Evolutionary conservation across 257 asterid genomes (phyloP).

Genomic region (Pogostemon cablin): DNA sequence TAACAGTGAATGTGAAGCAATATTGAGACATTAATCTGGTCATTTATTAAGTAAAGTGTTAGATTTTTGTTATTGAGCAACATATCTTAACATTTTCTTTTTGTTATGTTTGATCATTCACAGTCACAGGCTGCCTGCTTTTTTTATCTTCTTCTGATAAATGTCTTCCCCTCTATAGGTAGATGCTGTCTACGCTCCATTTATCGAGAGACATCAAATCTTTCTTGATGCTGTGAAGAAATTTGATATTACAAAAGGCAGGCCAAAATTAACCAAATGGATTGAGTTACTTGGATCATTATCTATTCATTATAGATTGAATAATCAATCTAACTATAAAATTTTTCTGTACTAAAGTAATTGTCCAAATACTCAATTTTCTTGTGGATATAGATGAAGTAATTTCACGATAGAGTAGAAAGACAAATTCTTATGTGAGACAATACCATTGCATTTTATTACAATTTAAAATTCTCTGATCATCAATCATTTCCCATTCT

Average conservation of each 20-base stretch:
- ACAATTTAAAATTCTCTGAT: no score
- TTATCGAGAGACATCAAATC: constrained; percentile 57
- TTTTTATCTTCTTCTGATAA: not conserved
- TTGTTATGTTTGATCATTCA: not conserved
- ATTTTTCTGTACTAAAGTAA: not conserved
- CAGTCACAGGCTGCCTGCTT: not conserved
- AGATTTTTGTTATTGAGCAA: not conserved
- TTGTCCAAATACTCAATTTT: no score
- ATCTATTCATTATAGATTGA: not conserved
- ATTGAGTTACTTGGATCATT: constrained; percentile 44
- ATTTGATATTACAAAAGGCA: constrained; percentile 51
- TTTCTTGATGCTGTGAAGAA: constrained; percentile 42
- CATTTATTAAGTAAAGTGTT: not conserved
- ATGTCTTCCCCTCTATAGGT: constrained; percentile 39
- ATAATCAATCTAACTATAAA: not conserved
- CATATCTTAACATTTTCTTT: not conserved
- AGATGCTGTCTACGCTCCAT: constrained; percentile 58
- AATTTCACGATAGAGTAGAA: no score
- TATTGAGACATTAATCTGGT: not conserved
- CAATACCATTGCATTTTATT: no score
- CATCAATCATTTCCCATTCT: no score
- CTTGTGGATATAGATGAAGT: no score
- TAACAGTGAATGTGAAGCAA: not conserved
- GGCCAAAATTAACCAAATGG: constrained; percentile 53
- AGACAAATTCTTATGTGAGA: no score